Evolutionary conservation across 1,139 yeast genomes (phyloP), one percentile per base, ranked within the genome.

Genomic region (Lodderomyces pseudojiufengensis): DNA sequence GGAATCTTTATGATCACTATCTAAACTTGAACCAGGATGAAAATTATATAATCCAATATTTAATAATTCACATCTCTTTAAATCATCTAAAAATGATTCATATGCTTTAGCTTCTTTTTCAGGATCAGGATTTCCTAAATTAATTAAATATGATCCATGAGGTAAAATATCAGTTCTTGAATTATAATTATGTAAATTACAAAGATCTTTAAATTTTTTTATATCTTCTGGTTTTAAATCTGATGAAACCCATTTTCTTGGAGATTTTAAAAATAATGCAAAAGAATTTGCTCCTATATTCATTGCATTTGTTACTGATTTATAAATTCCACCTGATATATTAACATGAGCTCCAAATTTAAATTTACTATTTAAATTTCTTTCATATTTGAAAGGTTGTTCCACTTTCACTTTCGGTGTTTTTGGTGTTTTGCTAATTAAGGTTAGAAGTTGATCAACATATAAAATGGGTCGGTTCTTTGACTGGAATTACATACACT

Each of bases 71-170:
- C 98, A 92, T 46, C 98, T 65, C 44, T 73, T 67, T 54, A 92
- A 65, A 52, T 92, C 99, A 54, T 92, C 98, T 9, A 90, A 44
- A 45, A 92, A 83, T n/a, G 92, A 82, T 1, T 68, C 80, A 50
- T 74, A 79, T 2, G 96, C 84, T 50, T 85, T 86, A 27, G 68
- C 70, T 41, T 81, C 85, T 55, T 87, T 90, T 44, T 78, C 95
- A 3, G 63, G 61, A 48, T 87, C 96, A 0, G 97, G 97, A 47
- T 87, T 88, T 12, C 95, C 97, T 45, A 92, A 62, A 52, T 92
- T 92, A 51, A 92, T 88, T 50, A 92, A 80, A 55, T 90, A 92
- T 16, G 95, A 86, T 0, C 97, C 97, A 57, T 92, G 99, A 0
- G 98, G 98, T 36, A 92, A 68, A 32, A 88, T 72, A 50, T 88